Conservation (phyloP, 257 asterid species). For the Solanum sitiens region DNA sequence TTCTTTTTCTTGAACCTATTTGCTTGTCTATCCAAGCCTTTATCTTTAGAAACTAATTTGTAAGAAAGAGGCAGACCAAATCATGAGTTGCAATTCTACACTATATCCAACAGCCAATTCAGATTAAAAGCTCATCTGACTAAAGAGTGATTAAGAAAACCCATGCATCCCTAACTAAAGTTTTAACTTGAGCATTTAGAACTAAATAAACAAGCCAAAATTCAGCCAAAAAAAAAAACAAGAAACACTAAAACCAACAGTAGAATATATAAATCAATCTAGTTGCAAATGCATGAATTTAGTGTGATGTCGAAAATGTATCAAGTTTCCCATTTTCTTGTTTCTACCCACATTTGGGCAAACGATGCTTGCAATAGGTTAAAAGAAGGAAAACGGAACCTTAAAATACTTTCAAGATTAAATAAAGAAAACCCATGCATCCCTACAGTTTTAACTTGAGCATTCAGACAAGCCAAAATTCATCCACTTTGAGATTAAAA, state of each 20-base stretch:
- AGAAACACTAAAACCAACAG: neutral
- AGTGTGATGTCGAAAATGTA: neutral
- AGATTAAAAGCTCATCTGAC: neutral
- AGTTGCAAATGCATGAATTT: neutral
- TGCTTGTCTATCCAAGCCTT: neutral
- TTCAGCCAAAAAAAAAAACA: neutral
- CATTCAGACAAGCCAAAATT: neutral
- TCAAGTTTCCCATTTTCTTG: neutral
- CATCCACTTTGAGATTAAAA: neutral
- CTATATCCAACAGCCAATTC: neutral
- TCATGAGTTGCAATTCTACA: neutral
- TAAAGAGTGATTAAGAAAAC: neutral
- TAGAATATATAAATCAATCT: neutral
- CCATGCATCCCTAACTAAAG: neutral
- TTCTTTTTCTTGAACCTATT: neutral
- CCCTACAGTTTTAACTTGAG: neutral
- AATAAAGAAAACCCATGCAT: neutral
- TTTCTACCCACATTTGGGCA: neutral
- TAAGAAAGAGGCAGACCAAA: neutral
- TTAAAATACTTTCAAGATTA: neutral
- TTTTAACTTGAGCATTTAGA: neutral
- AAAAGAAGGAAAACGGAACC: neutral
- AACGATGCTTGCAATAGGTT: neutral
- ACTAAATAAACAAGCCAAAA: neutral
- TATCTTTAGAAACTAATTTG: neutral